phyloP scores from a whole-genome alignment of 148 eudicot genomes.

The Pouteria glomerata region DNA sequence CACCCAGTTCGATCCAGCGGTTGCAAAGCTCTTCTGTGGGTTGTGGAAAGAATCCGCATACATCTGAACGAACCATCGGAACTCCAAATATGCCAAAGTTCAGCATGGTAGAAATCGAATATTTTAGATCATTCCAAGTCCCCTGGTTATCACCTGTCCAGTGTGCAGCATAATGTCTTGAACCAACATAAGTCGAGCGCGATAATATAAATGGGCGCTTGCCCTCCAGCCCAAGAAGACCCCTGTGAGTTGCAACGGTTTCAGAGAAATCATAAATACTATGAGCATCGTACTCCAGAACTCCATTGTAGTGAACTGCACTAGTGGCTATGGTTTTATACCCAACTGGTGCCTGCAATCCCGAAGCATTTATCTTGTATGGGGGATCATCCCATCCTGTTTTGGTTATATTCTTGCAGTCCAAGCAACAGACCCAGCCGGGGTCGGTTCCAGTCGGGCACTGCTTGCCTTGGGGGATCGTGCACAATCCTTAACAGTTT shows the following conservation, averaged over 20 bases:
- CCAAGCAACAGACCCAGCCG: slow-evolving; percentile 85
- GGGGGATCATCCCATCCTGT: slow-evolving; percentile 97
- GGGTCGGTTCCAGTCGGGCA: slow-evolving; percentile 85
- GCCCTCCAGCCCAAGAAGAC: slow-evolving; percentile 63
- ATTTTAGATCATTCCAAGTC: slow-evolving; percentile 71
- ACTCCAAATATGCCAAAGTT: slow-evolving; percentile 91
- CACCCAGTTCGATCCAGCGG: slow-evolving; percentile 96
- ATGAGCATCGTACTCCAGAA: slow-evolving; percentile 89
- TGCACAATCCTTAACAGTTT: slow-evolving; percentile 81
- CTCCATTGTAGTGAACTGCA: slow-evolving; percentile 89
- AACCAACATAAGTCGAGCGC: slow-evolving; percentile 85
- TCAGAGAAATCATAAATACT: slow-evolving; percentile 83
- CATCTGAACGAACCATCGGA: slow-evolving; percentile 96
- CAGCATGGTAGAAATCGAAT: slow-evolving; percentile 81
- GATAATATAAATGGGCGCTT: slow-evolving; percentile 86
- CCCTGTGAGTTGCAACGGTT: slow-evolving; percentile 85
- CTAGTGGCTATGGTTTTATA: slow-evolving; percentile 95
- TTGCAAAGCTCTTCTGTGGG: slow-evolving; percentile 95
- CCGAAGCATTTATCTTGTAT: slow-evolving; percentile 90
- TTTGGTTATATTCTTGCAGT: slow-evolving; percentile 78
- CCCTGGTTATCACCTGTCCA: slow-evolving; percentile 98
- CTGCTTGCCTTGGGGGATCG: slow-evolving; percentile 49
- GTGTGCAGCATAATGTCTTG: slow-evolving; percentile 85
- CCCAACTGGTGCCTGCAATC: slow-evolving; percentile 52
- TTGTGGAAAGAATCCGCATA: slow-evolving; percentile 89